Evolutionary conservation across 2,329 filamentous ascomycete species (phyloP), one percentile per base, ranked within the genome.

Genomic region (Trichoderma atroviride): DNA sequence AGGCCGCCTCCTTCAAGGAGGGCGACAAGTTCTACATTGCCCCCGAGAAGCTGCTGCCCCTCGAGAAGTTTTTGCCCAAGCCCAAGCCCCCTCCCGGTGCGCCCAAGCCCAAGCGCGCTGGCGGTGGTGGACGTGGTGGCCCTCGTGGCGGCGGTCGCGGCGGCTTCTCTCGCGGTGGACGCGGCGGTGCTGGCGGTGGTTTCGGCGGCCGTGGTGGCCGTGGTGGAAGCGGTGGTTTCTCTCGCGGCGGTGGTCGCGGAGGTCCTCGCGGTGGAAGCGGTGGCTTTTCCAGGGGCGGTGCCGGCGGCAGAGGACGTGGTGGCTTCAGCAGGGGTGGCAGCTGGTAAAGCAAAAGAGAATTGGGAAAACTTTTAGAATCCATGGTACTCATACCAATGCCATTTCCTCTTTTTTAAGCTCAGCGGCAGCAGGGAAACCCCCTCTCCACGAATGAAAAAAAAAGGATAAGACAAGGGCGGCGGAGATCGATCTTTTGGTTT

Each of bases 1-100:
- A 97, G 82, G 94, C 96, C 72, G 89, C 90, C 70, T 96, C 92
- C 52, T 99, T 98, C 90, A 97, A 97, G 86, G 83, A 90, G 72
- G 96, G 96, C 79, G 96, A 98, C 86, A 97, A 96, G 84, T 96
- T 99, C 84, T 99, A 90, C 86, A 97, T 98, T 78, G 92, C 91
- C 75, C 88, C 90, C 77, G 96, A 98, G 84, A 99, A 97, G 86
- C 89, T 97, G 64, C 86, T 99, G 71, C 95, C 96, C 56, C 85
- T 98, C 76, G 96, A 99, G 82, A 94, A 92, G 86, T 99, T 99
- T 87, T 85, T 98, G 70, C 96, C 96, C 73, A 97, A 94, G 86
- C 95, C 95, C 68, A 97, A 97, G 86, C 84, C 85, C 63, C 83
- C 84, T 40, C 85, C 86, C 74, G 91, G 91, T 77, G 88, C 90